phyloP scores from a whole-genome alignment of 2,329 filamentous ascomycete genomes.

The Claviceps africana region DNA sequence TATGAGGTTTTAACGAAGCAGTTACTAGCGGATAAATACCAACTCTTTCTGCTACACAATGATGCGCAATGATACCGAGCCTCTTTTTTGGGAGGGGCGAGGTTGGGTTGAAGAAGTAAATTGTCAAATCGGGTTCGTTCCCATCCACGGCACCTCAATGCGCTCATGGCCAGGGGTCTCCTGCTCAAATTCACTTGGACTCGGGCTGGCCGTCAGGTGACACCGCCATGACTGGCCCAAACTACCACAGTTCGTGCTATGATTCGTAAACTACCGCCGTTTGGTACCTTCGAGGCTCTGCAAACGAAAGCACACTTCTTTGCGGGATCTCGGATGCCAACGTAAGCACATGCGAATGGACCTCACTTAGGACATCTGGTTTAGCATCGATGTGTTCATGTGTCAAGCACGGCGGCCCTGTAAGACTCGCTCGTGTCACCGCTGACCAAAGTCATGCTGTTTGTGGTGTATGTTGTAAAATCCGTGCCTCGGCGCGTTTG shows the following conservation, averaged over 20 bases:
- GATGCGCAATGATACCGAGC: background rate
- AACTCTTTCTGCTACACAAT: conserved; percentile 2
- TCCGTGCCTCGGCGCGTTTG: background rate
- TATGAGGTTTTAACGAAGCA: background rate
- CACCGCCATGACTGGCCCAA: no score
- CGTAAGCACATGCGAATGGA: background rate
- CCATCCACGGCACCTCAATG: no score
- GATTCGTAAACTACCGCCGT: no score
- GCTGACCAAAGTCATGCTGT: background rate
- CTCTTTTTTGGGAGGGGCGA: no score
- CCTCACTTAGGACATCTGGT: background rate
- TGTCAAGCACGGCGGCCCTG: background rate
- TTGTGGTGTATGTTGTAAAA: background rate
- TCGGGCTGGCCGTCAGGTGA: no score
- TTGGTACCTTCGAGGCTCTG: background rate
- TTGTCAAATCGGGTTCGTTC: no score
- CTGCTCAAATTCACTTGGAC: no score
- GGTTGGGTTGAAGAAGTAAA: background rate
- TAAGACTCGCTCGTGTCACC: background rate
- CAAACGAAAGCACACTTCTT: background rate
- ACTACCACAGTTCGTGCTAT: no score
- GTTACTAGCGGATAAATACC: conserved; percentile 3
- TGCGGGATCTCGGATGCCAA: background rate
- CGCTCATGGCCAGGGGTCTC: no score
- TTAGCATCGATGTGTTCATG: no score